These are phyloP conservation scores for Physcia stellaris DNA, from an alignment of 495 filamentous ascomycete genomes.

Conservation along the genomic window DNA sequence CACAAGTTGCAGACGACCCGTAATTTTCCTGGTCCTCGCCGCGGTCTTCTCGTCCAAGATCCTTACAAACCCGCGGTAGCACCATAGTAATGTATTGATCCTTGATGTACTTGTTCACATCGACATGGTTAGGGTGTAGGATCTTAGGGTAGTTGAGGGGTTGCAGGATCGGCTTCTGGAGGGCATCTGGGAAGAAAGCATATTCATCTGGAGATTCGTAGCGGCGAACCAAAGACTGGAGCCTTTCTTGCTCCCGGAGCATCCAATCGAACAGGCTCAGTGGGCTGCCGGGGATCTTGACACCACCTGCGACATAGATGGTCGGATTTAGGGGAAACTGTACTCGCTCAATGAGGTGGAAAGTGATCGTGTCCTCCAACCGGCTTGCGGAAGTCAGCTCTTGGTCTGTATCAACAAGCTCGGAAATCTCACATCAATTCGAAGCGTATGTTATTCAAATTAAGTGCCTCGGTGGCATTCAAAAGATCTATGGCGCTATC, in stretches of 20 bases:
- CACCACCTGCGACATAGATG: conserved; percentile 72
- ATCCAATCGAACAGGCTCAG: conserved; percentile 91
- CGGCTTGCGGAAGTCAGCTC: conserved; percentile 42
- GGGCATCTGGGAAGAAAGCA: conserved; percentile 80
- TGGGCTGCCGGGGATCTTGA: conserved; percentile 55
- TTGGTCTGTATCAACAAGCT: conserved; percentile 2
- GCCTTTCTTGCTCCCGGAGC: conserved; percentile 70
- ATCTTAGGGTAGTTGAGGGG: conserved; percentile 85
- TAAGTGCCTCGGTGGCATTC: conserved; percentile 69
- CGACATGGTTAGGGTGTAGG: conserved; percentile 83
- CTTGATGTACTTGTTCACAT: conserved; percentile 83
- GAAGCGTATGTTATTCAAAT: conserved; percentile 84
- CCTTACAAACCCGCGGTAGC: conserved; percentile 66
- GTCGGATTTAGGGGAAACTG: conserved; percentile 89
- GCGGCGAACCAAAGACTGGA: conserved; percentile 90
- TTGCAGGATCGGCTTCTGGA: conserved; percentile 69
- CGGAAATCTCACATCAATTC: conserved; percentile 65
- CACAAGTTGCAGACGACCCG: conserved; percentile 79
- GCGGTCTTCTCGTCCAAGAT: conserved; percentile 58
- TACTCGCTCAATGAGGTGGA: conserved; percentile 93
- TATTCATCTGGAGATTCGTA: conserved; percentile 96
- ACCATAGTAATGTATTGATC: conserved; percentile 68
- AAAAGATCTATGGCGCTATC: conserved; percentile 81
- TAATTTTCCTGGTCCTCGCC: conserved; percentile 90
- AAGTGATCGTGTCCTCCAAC: conserved; percentile 96